Percentiles rank a stretch among this genome's conserved stretches.
Conservation (phyloP, 495 filamentous ascomycete genomes). For the Mytilinidion resinicola region DNA sequence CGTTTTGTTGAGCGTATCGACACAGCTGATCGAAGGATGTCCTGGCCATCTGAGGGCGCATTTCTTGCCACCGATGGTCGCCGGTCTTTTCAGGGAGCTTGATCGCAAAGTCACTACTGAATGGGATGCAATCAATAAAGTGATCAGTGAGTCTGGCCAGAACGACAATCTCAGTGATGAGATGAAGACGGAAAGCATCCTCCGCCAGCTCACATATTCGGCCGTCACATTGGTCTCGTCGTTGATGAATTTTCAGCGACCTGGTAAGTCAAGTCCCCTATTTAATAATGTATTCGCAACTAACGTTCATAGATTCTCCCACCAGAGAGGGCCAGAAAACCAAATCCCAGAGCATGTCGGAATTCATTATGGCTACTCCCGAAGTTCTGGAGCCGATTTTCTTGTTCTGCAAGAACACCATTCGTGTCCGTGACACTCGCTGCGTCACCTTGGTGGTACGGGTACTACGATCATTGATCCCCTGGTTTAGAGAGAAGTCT, state of each 20-base stretch:
- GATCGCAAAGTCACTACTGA: conserved; percentile 79
- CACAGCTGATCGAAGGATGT: conserved; percentile 84
- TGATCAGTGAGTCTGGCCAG: conserved; percentile 55
- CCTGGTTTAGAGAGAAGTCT: conserved; percentile 21
- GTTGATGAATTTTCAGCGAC: conserved; percentile 64
- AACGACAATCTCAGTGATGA: conserved; percentile 76
- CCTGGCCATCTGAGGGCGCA: conserved; percentile 67
- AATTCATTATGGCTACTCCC: conserved; percentile 72
- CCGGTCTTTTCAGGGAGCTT: conserved; percentile 75
- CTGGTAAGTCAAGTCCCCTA: conserved; percentile 39
- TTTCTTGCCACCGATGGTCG: conserved; percentile 81
- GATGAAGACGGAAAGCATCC: conserved; percentile 96
- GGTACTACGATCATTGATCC: conserved; percentile 34
- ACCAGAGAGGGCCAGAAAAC: conserved; percentile 2
- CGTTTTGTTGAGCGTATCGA: conserved; percentile 76
- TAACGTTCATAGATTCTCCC: neutral
- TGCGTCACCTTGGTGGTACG: conserved; percentile 80
- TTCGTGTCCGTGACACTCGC: conserved; percentile 84
- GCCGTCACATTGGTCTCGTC: conserved; percentile 85
- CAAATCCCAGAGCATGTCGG: conserved; percentile 23
- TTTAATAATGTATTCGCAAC: neutral
- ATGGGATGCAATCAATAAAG: conserved; percentile 65
- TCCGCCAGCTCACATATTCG: conserved; percentile 87
- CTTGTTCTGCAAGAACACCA: conserved; percentile 81
- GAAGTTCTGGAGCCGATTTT: conserved; percentile 80